A percentile compares a stretch with the other conserved stretches of the same genome.
Evolutionary conservation across 2,329 filamentous ascomycete species (phyloP).

Genomic region (Dactylellina parvicollis): DNA sequence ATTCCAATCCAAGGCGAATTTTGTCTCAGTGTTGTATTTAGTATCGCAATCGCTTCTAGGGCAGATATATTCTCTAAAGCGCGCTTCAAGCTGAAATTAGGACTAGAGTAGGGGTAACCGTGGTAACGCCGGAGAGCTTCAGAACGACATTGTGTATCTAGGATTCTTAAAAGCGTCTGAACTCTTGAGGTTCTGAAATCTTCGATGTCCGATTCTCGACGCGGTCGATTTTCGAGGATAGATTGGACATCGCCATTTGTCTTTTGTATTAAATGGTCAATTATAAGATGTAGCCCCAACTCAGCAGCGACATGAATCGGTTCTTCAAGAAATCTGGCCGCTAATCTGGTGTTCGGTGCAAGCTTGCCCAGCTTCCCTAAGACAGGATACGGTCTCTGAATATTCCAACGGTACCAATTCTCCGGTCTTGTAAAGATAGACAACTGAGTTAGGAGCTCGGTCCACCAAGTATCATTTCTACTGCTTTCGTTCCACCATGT

Average conservation of each 20-base stretch:
- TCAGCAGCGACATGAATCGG: conserved; percentile 15
- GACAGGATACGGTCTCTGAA: not conserved
- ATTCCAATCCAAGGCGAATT: not conserved
- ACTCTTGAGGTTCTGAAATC: conserved; percentile 7
- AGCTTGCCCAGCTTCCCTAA: not conserved
- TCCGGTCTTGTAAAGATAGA: conserved; percentile 34
- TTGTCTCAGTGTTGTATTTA: not conserved
- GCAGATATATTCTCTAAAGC: not conserved
- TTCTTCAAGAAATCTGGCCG: conserved; percentile 12
- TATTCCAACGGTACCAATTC: conserved; percentile 42
- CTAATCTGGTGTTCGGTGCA: not conserved
- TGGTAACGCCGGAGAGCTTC: too few species aligned
- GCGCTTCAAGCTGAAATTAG: not conserved
- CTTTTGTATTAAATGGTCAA: conserved; percentile 16
- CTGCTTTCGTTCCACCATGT: conserved; percentile 34
- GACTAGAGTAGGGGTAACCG: too few species aligned
- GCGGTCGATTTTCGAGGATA: not conserved
- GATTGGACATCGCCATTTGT: too few species aligned
- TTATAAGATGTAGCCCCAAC: conserved; percentile 16
- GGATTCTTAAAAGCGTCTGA: too few species aligned
- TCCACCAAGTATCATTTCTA: conserved; percentile 36
- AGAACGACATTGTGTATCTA: not conserved
- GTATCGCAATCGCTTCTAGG: not conserved
- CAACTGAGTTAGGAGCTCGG: conserved; percentile 27
- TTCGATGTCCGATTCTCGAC: conserved; percentile 5